These are phyloP conservation scores for Coemansia sp. DNA, from an alignment of 192 early-diverging fungal species.

Conservation along the genomic window DNA sequence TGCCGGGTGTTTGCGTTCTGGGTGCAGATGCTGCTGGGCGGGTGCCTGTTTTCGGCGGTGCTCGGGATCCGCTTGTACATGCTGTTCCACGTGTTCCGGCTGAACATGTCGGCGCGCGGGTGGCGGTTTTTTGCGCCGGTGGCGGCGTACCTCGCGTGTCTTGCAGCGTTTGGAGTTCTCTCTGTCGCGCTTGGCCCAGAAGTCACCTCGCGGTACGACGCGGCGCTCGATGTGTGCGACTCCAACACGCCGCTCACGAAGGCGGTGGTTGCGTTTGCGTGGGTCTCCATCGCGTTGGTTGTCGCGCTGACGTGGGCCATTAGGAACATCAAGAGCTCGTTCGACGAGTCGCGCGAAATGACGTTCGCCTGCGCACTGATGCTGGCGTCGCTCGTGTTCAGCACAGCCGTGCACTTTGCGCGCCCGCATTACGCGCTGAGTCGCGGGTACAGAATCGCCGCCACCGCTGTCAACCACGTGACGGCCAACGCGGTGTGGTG, in stretches of 20 bases:
- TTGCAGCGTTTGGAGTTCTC: conserved; percentile 17
- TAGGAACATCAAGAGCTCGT: conserved; percentile 43
- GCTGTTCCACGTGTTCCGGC: conserved; percentile 27
- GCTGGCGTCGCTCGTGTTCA: conserved; percentile 13
- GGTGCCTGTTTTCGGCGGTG: conserved; percentile 20
- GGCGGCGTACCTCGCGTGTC: conserved; percentile 8
- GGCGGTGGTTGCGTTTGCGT: conserved; percentile 22
- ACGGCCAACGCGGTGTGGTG: conserved; percentile 23
- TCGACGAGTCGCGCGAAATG: conserved; percentile 44
- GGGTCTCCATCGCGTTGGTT: conserved; percentile 16
- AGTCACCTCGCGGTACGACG: conserved; percentile 12
- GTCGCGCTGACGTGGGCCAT: conserved; percentile 22
- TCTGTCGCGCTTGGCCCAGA: conserved; percentile 5
- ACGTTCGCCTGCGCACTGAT: conserved; percentile 23
- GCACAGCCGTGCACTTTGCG: conserved; percentile 18
- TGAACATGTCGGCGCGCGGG: conserved; percentile 13
- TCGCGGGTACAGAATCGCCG: conserved; percentile 13
- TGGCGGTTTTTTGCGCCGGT: conserved; percentile 29
- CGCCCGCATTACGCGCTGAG: conserved; percentile 25
- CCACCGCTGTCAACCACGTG: conserved; percentile 19
- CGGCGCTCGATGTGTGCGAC: conserved; percentile 17
- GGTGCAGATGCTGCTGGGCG: conserved; percentile 32
- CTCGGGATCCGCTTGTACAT: conserved; percentile 26
- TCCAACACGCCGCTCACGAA: conserved; percentile 23
- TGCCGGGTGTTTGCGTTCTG: conserved; percentile 40